These are phyloP conservation scores for Fusarium guadeloupense DNA, from an alignment of 2,329 filamentous ascomycete species.

Conservation along the genomic window DNA sequence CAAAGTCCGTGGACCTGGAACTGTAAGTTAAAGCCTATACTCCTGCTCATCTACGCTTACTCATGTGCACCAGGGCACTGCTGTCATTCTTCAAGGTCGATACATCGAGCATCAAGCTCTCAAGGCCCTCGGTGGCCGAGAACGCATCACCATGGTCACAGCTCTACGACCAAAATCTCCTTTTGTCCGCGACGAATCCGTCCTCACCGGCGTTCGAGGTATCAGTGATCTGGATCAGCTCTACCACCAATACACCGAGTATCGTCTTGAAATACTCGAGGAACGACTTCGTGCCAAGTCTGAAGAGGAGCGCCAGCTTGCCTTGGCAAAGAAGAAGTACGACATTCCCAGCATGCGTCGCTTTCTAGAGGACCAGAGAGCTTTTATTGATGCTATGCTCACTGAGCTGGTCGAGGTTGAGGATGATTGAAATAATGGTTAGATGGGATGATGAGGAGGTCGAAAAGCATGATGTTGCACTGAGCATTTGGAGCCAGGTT, in stretches of 20 bases:
- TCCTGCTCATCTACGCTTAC: too few species aligned
- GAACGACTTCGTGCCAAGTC: not conserved
- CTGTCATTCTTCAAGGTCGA: constrained; percentile 56
- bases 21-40: not conserved
- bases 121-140: constrained; percentile 51
- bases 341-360: not conserved
- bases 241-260: constrained; percentile 10
- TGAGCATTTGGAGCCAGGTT: not conserved
- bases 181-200: constrained; percentile 49
- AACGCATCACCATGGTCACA: constrained; percentile 59
- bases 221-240: constrained; percentile 2
- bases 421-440: constrained; percentile 1
- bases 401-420: constrained; percentile 1
- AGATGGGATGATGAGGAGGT: not conserved
- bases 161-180: constrained; percentile 55
- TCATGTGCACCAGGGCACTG: constrained; percentile 44
- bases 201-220: constrained; percentile 7
- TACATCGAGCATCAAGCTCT: constrained; percentile 57
- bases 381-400: constrained; percentile 6
- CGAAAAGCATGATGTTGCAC: not conserved
- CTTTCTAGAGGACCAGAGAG: constrained; percentile 1
- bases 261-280: constrained; percentile 9
- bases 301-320: not conserved
- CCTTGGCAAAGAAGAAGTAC: constrained; percentile 7
- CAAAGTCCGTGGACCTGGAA: constrained; percentile 40